Percentiles rank a stretch among this genome's conserved stretches.
phyloP scores from a whole-genome alignment of 805 yeast species.

The Barnettozyma vustinii region DNA sequence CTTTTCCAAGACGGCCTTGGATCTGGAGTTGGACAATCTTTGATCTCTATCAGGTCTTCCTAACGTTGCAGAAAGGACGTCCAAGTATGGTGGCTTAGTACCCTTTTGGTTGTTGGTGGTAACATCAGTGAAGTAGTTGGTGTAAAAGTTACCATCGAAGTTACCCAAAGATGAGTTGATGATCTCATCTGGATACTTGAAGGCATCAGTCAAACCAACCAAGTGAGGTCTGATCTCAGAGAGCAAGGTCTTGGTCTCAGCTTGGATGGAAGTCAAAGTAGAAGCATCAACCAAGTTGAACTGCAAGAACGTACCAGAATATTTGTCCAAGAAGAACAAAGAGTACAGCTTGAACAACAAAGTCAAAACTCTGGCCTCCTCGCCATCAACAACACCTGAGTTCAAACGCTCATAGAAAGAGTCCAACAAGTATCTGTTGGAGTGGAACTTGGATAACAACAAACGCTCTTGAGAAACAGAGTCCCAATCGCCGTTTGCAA shows the following conservation, averaged over 20 bases:
- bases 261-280: slow-evolving; percentile 37
- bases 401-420: slow-evolving; percentile 27
- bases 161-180: slow-evolving; percentile 79
- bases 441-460: slow-evolving; percentile 35
- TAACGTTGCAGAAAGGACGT: slow-evolving; percentile 33
- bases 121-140: slow-evolving; percentile 66
- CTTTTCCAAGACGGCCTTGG: slow-evolving; percentile 26
- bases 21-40: slow-evolving; percentile 29
- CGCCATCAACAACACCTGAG: slow-evolving; percentile 18
- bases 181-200: slow-evolving; percentile 74
- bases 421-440: slow-evolving; percentile 32
- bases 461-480: slow-evolving; percentile 34
- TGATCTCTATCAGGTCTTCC: slow-evolving; percentile 35
- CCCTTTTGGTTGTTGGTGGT: slow-evolving; percentile 40
- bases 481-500: slow-evolving; percentile 30
- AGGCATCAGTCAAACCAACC: slow-evolving; percentile 77
- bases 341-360: slow-evolving; percentile 60
- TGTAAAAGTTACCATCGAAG: slow-evolving; percentile 78
- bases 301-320: slow-evolving; percentile 67
- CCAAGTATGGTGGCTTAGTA: slow-evolving; percentile 48
- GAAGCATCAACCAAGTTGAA: slow-evolving; percentile 49
- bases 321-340: slow-evolving; percentile 59
- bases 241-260: slow-evolving; percentile 42
- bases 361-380: slow-evolving; percentile 44
- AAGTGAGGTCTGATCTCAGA: slow-evolving; percentile 57